Base-by-base conservation (phyloP, 495 filamentous ascomycete genomes). In the Tuber melanosporum region DNA sequence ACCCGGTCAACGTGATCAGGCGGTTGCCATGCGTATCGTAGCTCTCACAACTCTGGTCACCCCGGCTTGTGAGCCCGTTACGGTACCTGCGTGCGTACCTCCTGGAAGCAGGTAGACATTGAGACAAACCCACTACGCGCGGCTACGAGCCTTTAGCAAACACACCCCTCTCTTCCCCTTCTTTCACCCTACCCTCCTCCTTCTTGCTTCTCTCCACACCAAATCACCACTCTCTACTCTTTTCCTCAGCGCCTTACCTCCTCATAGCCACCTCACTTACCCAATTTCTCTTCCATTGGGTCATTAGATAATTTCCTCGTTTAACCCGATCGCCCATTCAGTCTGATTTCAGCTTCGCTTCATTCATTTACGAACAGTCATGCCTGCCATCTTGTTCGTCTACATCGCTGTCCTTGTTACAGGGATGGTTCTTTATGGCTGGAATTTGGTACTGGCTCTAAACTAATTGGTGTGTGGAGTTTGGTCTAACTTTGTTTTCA, bases 371-470 rank as follows among this genome's bases (percentile, higher is more conserved):
- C n/a, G 22, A 17, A 32, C 26, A 32, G n/a, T 6, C 26, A 66
- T 66, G 57, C 26, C 57, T 72, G 36, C 71, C 17, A 39, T 74
- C 42, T 45, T 77, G 8, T 41, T 70, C 46, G 32, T 46, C 42
- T 71, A 47, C 71, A 22, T 70, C 39, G 47, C 73, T 10, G 72
- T 74, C 20, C 71, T 82, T 17, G 75, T 81, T 1, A 62, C 82
- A 3, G 82, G 78, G 20, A 83, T 95, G 3, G 88, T 97, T 14
- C 94, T 97, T 81, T 98, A 98, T 80, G 95, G 96, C 36, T 98
- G 91, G 83, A 96, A 98, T 85, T 84, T 99, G 84, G 95, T 97
- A 88, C 46, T 83, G 46, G 19, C 39, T 73, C 72, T 73, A 41
- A 49, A 22, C 43, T 57, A 32, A 41, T 36, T 52, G 52, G 44